phyloP scores from a whole-genome alignment of 306 rosid species.

The Prunus mume region DNA sequence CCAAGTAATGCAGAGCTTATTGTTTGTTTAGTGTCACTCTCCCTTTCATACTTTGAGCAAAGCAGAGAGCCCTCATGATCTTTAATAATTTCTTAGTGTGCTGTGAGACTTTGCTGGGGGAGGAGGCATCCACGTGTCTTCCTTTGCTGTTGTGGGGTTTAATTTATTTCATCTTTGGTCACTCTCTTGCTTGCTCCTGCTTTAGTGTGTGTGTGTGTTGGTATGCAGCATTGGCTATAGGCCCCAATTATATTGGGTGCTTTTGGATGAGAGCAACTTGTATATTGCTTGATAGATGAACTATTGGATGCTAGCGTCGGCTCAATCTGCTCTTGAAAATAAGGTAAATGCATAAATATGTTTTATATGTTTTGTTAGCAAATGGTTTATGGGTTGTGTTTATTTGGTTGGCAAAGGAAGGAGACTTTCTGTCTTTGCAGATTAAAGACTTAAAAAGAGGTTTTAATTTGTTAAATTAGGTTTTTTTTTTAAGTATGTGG shows the following conservation, averaged over 20 bases:
- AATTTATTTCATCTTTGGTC: neutral
- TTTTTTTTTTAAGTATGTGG: neutral
- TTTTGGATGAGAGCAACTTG: conserved; percentile 2
- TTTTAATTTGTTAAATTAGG: neutral
- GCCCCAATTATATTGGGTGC: conserved; percentile 17
- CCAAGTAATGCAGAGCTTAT: conserved; percentile 26
- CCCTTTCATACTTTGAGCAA: conserved; percentile 29
- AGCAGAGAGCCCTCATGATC: conserved; percentile 18
- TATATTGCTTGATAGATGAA: neutral
- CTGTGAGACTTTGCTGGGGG: conserved; percentile 17
- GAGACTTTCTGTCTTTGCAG: neutral
- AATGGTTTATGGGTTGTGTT: no score
- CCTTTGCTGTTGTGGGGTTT: conserved; percentile 14
- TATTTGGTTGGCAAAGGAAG: neutral
- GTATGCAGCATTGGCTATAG: conserved; percentile 10
- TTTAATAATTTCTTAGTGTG: neutral
- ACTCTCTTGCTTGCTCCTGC: neutral
- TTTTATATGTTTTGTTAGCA: no score
- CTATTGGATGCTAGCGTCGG: neutral
- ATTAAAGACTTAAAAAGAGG: neutral
- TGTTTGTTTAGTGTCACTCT: conserved; percentile 15
- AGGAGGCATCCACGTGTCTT: conserved; percentile 43
- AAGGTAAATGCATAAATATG: neutral
- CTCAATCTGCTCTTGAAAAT: neutral
- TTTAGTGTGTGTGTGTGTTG: neutral